Conservation (phyloP, 352 stramenopile species). For the Pythium phragmitis region DNA sequence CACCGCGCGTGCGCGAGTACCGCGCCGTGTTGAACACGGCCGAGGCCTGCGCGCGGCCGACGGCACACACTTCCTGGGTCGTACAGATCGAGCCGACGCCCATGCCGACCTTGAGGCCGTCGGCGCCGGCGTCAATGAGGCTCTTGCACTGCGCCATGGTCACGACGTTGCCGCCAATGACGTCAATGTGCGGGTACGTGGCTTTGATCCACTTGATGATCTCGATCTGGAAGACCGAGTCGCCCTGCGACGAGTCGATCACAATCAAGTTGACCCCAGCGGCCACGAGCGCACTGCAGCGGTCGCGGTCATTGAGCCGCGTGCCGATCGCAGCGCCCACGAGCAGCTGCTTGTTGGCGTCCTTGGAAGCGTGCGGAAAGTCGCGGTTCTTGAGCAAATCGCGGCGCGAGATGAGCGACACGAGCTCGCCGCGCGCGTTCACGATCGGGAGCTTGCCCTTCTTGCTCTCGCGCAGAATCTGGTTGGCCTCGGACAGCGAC, state of each 20-base stretch:
- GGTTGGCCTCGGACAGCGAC: slow-evolving; percentile 96
- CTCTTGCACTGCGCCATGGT: slow-evolving; percentile 97
- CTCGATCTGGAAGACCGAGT: slow-evolving; percentile 94
- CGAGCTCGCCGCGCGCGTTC: slow-evolving; percentile 96
- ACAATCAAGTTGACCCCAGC: slow-evolving; percentile 99
- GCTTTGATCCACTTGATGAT: slow-evolving; percentile 95
- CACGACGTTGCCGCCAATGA: slow-evolving; percentile 99
- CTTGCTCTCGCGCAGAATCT: slow-evolving; percentile 97
- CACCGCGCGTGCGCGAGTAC: slow-evolving; percentile 94
- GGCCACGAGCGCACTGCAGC: slow-evolving; percentile 89
- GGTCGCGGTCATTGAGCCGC: slow-evolving; percentile 94
- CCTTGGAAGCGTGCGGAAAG: slow-evolving; percentile 96
- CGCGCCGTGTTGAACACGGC: slow-evolving; percentile 98
- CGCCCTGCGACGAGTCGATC: slow-evolving; percentile 99
- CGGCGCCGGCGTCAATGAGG: slow-evolving; percentile 98
- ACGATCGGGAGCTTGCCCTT: slow-evolving; percentile 99
- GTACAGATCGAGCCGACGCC: slow-evolving; percentile 99
- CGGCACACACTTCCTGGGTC: slow-evolving; percentile 99
- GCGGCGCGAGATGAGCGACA: slow-evolving; percentile 97
- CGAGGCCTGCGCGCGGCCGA: slow-evolving; percentile 97
- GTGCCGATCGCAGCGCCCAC: slow-evolving; percentile 99
- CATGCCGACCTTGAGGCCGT: slow-evolving; percentile 99
- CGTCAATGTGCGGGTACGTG: slow-evolving; percentile 94
- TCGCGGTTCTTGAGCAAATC: slow-evolving; percentile 98
- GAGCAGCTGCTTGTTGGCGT: slow-evolving; percentile 98